Base-by-base conservation (phyloP, 2,329 filamentous ascomycete species). In the Diaporthe sp. region DNA sequence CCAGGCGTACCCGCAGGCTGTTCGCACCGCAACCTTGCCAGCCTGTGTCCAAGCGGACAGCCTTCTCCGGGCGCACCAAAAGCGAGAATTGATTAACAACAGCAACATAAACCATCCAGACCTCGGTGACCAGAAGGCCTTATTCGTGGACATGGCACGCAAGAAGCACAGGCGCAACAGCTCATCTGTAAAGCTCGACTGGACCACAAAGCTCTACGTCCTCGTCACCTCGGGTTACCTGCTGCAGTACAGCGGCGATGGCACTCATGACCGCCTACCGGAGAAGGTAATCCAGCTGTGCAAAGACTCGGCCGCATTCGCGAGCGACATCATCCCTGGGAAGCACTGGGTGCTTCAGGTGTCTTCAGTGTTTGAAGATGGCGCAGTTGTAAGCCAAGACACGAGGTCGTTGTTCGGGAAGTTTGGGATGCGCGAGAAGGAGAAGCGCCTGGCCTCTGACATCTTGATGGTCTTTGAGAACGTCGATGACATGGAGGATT, bases 1-100 rank as follows among this genome's bases (percentile, higher is more conserved):
- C 82, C 94, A 98, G 82, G 95, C 94, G 17, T 98, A 95, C 81
- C 93, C 94, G 0, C 95, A 98, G 83, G 92, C 95, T 3, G 89
- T 95, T 78, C 95, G 94, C 80, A 91, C 97, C 82, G 92, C 91
- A 15, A 91, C 89, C 22, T 86, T 98, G 4, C 89, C 92, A 37
- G 89, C 93, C 22, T 93, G 93, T 51, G 90, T 89, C 2, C 84
- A 93, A 15, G 89, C 93, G 2, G 95, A 97, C 76, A 84, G 89
- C 1, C 90, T 97, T 62, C 82, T 95, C 69, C 90, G 93, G 76
- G 84, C 90, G 65, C 90, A 91, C 77, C 88, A 89, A 70, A 86
- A 87, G 76, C 89, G 88, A 76, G 85, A 84, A 72, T 87, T 71
- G n/a, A 57, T 74, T 34, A 39, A 44, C 28, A 67, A 58, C 19